Evolutionary conservation across 2,329 filamentous ascomycete genomes (phyloP).

Genomic region (Talaromyces sp.): DNA sequence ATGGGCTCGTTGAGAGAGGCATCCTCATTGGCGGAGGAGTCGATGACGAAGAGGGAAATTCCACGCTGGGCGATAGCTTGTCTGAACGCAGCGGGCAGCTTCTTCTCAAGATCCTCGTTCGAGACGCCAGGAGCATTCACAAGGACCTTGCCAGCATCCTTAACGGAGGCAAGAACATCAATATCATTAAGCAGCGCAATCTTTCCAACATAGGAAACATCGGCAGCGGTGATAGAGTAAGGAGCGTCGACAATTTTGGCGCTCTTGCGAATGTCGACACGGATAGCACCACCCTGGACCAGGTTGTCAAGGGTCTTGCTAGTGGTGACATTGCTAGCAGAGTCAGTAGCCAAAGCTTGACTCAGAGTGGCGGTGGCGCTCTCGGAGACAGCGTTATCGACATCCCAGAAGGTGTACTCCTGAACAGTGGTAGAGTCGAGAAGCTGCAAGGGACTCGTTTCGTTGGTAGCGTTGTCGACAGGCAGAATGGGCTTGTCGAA

Average conservation of each 20-base stretch:
- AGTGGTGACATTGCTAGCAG: constrained; percentile 63
- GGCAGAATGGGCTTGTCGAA: constrained; percentile 45
- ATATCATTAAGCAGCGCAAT: constrained; percentile 79
- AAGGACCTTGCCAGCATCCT: constrained; percentile 71
- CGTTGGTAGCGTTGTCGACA: constrained; percentile 29
- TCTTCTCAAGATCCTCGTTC: constrained; percentile 86
- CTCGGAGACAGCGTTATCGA: constrained; percentile 71
- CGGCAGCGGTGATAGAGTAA: constrained; percentile 77
- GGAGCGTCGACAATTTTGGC: constrained; percentile 82
- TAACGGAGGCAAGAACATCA: constrained; percentile 71
- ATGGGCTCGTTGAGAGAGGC: constrained; percentile 70
- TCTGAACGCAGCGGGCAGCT: constrained; percentile 70
- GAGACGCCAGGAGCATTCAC: constrained; percentile 78
- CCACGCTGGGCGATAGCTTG: constrained; percentile 71
- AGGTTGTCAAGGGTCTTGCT: constrained; percentile 65
- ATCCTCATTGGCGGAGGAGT: constrained; percentile 68
- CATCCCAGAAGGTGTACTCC: constrained; percentile 93
- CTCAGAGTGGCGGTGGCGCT: constrained; percentile 65
- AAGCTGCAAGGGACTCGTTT: constrained; percentile 53
- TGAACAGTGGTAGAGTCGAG: constrained; percentile 61
- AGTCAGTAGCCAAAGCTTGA: constrained; percentile 63
- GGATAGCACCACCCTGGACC: constrained; percentile 73
- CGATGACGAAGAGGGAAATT: constrained; percentile 73
- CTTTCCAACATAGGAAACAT: constrained; percentile 77
- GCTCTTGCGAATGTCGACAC: constrained; percentile 83